These are phyloP conservation scores for Monosporozyma aerobia DNA, from an alignment of 805 yeast species.

Conservation along the genomic window DNA sequence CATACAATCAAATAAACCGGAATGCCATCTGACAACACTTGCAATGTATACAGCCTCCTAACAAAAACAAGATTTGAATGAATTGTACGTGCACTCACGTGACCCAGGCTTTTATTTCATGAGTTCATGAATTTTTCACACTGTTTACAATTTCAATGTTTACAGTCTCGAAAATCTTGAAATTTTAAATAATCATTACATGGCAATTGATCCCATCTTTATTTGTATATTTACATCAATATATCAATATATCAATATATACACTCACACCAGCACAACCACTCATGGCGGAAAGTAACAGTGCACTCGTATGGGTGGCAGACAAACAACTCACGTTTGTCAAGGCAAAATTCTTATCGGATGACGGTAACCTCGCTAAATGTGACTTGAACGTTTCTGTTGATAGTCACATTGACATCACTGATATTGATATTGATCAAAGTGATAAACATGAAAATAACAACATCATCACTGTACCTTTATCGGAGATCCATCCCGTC, in stretches of 20 bases:
- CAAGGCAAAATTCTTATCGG: constrained; percentile 18
- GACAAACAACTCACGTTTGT: constrained; percentile 22
- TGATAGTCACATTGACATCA: constrained; percentile 2
- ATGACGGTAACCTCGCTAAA: constrained; percentile 12
- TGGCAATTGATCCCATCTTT: no score
- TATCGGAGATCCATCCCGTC: constrained; percentile 38
- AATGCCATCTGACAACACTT: neutral
- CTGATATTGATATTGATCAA: constrained; percentile 14
- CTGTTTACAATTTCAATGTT: neutral
- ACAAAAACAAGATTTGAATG: no score
- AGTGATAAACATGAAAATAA: constrained; percentile 11
- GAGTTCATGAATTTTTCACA: neutral
- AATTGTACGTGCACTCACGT: neutral
- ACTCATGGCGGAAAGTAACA: neutral
- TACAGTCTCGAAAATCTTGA: neutral
- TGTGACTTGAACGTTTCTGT: constrained; percentile 11
- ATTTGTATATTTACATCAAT: no score
- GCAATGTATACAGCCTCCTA: neutral
- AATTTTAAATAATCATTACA: neutral
- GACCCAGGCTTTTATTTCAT: neutral
- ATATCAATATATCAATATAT: neutral
- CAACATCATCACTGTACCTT: constrained; percentile 6
- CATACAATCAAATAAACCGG: neutral
- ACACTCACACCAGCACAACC: neutral
- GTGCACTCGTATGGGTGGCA: constrained; percentile 25